Evolutionary conservation across 306 rosid genomes (phyloP).

Genomic region (Urtica urens): DNA sequence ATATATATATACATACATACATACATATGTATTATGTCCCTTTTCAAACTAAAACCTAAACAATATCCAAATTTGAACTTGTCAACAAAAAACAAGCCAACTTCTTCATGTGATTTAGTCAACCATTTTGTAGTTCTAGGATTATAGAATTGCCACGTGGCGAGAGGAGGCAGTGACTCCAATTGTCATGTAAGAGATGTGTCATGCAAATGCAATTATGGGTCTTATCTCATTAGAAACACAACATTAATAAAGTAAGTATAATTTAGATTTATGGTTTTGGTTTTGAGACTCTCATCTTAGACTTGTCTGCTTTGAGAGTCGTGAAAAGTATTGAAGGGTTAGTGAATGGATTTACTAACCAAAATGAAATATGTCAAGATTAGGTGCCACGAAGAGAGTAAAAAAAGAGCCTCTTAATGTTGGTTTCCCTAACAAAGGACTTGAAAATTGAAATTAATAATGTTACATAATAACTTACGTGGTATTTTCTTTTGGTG

Average conservation of each 20-base stretch:
- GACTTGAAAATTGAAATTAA: constrained; percentile 23
- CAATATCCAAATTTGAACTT: constrained; percentile 20
- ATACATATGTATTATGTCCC: too few relatives aligned
- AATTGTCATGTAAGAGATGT: constrained; percentile 21
- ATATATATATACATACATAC: too few relatives aligned
- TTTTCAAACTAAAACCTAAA: constrained; percentile 25
- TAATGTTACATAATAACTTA: background rate
- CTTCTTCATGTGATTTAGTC: background rate
- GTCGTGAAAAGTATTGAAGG: constrained; percentile 47
- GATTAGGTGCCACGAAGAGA: constrained; percentile 50
- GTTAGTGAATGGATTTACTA: constrained; percentile 57
- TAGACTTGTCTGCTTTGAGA: constrained; percentile 26
- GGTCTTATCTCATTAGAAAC: background rate
- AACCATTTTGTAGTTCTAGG: background rate
- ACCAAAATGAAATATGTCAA: constrained; percentile 46
- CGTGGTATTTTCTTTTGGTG: constrained; percentile 6
- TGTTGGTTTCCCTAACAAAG: constrained; percentile 58
- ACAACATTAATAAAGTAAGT: too few relatives aligned
- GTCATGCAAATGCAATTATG: constrained; percentile 44
- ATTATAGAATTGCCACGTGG: constrained; percentile 8
- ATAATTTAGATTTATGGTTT: background rate
- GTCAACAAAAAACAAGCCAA: background rate
- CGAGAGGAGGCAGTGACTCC: too few relatives aligned
- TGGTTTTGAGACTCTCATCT: background rate
- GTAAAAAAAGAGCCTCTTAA: constrained; percentile 29